Base-by-base conservation (phyloP, 176 grass and related monocot species). In the Bothriochloa decipiens region DNA sequence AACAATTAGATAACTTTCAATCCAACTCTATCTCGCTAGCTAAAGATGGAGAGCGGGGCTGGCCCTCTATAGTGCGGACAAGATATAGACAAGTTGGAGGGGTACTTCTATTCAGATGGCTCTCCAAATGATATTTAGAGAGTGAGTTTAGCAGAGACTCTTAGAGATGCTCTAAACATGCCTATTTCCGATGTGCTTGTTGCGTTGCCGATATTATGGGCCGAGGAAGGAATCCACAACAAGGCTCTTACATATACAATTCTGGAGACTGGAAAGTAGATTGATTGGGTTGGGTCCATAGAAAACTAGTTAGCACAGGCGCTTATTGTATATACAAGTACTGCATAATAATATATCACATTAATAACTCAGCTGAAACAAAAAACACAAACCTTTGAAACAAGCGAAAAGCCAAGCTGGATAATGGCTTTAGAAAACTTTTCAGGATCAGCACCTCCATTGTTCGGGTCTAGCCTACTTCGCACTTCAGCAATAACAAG, bases 401-500 rank as follows among this genome's bases (percentile, higher is more conserved):
- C 70, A 80, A 96, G 77, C 68, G 91, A 89, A 83, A 94, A 96
- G 11, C 96, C 96, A 84, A 98, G 96, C 76, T 94, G 76, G 50
- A 76, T 76, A 73, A 98, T 86, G 87, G 93, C 87, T 83, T 92
- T 80, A 45, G 76, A 88, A 83, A 98, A 98, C 85, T 91, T 89
- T 70, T 94, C 91, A 53, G 96, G 91, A 80, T 95, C 87, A 75
- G 96, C 96, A 70, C 93, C 96, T 63, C 91, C 93, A 17, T 87
- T 98, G 67, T 93, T 92, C 55, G 96, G 87, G 76, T 98, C 91
- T 89, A 98, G 76, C 78, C 93, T 98, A 89, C 96, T 95, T 72
- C 80, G 85, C 36, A 98, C 93, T 95, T 98, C 96, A 74, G 96
- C 96, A 83, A 98, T 94, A 87, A 95, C 57, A 90, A 95, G 91